Percentiles rank a stretch among this genome's conserved stretches.
Evolutionary conservation across 208 protist genomes (phyloP).

Genomic region (Crithidia acanthocephali): DNA sequence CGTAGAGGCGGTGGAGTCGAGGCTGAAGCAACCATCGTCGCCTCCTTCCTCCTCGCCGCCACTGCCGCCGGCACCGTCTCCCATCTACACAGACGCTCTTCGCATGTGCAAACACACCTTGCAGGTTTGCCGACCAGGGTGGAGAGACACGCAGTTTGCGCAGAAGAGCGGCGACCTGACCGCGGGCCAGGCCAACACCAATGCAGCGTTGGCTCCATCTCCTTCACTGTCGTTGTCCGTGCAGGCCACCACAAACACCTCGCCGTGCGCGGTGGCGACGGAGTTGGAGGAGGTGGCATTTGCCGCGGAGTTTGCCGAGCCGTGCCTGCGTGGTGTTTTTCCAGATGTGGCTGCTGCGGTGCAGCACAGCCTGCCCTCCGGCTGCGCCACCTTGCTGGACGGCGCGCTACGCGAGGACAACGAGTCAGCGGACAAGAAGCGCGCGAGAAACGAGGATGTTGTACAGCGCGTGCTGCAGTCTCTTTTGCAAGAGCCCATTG

Average conservation of each 20-base stretch:
- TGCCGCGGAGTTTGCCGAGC: constrained; percentile 50
- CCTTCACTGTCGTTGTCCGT: background rate
- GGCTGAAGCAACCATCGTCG: background rate
- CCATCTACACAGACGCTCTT: constrained; percentile 21
- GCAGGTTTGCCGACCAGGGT: constrained; percentile 21
- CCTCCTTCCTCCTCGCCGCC: constrained; percentile 8
- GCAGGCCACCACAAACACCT: background rate
- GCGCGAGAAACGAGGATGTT: background rate
- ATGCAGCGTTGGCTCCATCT: background rate
- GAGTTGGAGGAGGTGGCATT: constrained; percentile 53
- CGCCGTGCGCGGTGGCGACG: constrained; percentile 7
- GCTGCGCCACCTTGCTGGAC: constrained; percentile 12
- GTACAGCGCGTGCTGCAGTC: constrained; percentile 10
- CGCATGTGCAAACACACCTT: constrained; percentile 55
- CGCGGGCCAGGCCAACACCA: background rate
- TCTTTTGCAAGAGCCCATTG: constrained; percentile 18
- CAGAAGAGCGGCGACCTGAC: background rate
- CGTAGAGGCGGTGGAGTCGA: constrained; percentile 13
- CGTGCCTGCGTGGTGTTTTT: constrained; percentile 40
- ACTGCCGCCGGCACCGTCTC: background rate
- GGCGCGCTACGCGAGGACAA: background rate
- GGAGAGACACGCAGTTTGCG: background rate
- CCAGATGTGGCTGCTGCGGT: constrained; percentile 31
- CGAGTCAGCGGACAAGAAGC: background rate
- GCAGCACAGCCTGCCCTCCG: background rate